Base-by-base conservation (phyloP, 2,329 filamentous ascomycete species). In the Orbilia ellipsospora region DNA sequence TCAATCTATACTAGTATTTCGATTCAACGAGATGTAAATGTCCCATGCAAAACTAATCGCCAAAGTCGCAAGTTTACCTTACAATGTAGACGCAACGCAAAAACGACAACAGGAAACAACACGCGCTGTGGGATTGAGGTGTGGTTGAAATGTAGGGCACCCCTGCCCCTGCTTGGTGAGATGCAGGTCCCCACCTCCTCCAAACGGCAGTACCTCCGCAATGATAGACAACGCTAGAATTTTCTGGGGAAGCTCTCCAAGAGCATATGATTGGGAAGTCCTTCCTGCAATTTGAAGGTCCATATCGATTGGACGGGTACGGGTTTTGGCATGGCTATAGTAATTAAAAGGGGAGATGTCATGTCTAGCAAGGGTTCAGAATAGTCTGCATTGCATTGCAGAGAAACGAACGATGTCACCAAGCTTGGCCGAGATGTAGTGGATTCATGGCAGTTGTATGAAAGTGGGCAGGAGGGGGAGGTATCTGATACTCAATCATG, bases 191-290 rank as follows among this genome's bases (percentile, higher is more conserved):
- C 63, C 70, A 74, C 70, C 70, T 74, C 42, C 70, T 48, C 15
- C 12, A 74, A 74, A 64, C 50, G 63, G 70, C 57, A 68, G 70
- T 74, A 68, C 52, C 62, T 74, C 70, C 70, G 70, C 61, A 51
- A 67, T 26, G 63, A 67, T 74, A 56, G 44, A n/a, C 64, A 31
- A 52, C 60, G 44, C 70, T 67, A 50, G 51, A 50, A 73, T 60
- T 68, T 55, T 61, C 45, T 60, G 68, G 67, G 42, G 61, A 44
- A 72, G 45, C 44, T 54, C 42, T 61, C 1, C 23, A 13, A 42
- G 51, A 65, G 60, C 54, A 73, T 65, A 62, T 63, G 66, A 61
- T 73, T n/a, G 59, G 60, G 55, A 66, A 36, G 50, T 56, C 8
- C 36, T 23, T 66, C 50, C 50, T 23, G 20, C 13, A 61, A 52